Percentiles rank a stretch among this genome's conserved stretches.
Evolutionary conservation across 345 rosid genomes (phyloP).

Genomic region (Eucalyptus sp.): DNA sequence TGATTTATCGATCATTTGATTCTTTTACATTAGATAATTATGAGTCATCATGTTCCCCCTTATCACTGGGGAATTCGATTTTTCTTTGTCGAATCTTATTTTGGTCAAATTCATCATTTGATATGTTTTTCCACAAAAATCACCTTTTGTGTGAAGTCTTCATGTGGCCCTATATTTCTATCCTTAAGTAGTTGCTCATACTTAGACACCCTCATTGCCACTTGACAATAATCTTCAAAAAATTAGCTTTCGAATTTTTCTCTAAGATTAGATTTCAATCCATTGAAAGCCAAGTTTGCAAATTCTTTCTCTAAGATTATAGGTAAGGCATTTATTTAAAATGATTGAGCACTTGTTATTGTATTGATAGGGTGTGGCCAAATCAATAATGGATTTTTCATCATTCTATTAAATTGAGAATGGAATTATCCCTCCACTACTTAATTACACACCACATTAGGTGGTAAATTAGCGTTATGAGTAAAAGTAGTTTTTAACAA

Average conservation of each 20-base stretch:
- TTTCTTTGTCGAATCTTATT: not conserved
- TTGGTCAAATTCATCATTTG: not conserved
- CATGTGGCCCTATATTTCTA: not conserved
- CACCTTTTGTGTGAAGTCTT: not conserved
- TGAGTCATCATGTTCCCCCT: not conserved
- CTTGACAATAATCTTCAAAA: not conserved
- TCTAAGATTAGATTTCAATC: not conserved
- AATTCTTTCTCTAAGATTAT: not conserved
- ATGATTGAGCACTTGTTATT: no score
- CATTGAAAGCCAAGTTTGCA: not conserved
- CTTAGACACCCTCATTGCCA: not conserved
- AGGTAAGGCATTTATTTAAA: not conserved
- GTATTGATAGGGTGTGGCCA: not conserved
- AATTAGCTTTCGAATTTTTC: not conserved
- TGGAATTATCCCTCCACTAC: not conserved
- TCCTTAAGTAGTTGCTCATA: not conserved
- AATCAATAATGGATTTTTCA: not conserved
- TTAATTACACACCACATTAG: not conserved
- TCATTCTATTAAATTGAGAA: not conserved
- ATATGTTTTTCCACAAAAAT: not conserved
- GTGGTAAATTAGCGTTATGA: not conserved
- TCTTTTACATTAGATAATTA: no score
- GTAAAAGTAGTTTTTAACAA: not conserved
- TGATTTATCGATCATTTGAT: not conserved
- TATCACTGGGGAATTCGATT: no score